Conservation (phyloP, 768 basidiomycete genomes). For the Mycena vulgaris region DNA sequence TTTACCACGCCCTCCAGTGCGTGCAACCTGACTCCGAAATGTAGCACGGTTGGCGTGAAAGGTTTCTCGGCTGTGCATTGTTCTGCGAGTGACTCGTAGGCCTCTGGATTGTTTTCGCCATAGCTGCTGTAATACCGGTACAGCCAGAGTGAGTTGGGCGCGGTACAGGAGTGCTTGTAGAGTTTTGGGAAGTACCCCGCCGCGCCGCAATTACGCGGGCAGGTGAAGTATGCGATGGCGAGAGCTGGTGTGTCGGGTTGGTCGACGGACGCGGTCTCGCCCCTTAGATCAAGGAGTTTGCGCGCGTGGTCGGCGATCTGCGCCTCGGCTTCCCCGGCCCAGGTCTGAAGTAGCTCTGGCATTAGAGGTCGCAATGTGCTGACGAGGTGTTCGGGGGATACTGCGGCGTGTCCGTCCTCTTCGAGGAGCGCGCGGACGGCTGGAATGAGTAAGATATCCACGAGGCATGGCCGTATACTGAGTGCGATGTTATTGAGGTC, state of each 20-base stretch:
- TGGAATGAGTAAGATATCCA: conserved; percentile 25
- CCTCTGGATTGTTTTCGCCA: not conserved
- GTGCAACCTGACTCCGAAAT: not conserved
- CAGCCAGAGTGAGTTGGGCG: not conserved
- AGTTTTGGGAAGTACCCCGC: conserved; percentile 1
- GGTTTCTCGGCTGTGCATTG: not conserved
- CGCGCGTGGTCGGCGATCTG: conserved; percentile 12
- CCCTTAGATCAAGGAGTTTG: not conserved
- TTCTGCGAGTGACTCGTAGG: not conserved
- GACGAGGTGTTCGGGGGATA: not conserved
- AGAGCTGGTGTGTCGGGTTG: not conserved
- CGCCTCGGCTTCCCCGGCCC: conserved; percentile 3
- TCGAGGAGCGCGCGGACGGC: conserved; percentile 22
- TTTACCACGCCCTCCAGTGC: conserved; percentile 16
- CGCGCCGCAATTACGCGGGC: conserved; percentile 8
- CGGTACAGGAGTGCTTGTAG: conserved; percentile 8
- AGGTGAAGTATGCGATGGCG: conserved; percentile 12
- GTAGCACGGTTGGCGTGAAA: conserved; percentile 8
- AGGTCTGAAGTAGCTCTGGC: conserved; percentile 12
- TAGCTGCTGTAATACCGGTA: not conserved
- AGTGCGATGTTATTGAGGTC: not conserved
- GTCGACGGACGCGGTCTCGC: not conserved
- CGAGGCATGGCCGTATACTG: not conserved
- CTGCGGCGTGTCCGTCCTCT: not conserved
- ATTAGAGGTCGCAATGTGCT: not conserved